Conservation (phyloP, 177 flowering plant species). For the Vitis hybrid region DNA sequence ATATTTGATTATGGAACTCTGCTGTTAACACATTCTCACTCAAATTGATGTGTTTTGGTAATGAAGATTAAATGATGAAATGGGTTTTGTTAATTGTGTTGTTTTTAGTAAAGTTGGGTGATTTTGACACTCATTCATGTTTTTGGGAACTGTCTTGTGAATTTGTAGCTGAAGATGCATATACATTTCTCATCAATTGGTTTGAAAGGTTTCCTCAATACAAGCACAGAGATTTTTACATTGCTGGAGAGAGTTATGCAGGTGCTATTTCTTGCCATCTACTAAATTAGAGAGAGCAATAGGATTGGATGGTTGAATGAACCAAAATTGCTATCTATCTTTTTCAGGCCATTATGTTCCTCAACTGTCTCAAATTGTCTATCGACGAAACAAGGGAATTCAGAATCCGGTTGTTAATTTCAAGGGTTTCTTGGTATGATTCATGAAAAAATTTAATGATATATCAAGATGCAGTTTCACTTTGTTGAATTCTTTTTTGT, state of each 20-base stretch:
- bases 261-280: constrained; percentile 32
- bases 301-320: neutral
- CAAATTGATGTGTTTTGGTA: neutral
- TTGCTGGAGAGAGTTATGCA: constrained; percentile 98
- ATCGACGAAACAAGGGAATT: constrained; percentile 64
- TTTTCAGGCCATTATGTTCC: constrained; percentile 95
- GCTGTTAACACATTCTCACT: neutral
- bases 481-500: neutral
- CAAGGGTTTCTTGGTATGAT: constrained; percentile 84
- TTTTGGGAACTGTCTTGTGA: constrained; percentile 26
- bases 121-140: constrained; percentile 12
- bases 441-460: constrained; percentile 1
- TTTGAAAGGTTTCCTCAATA: constrained; percentile 94
- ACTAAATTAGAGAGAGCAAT: neutral
- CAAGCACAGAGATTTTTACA: constrained; percentile 86
- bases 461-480: neutral
- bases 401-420: constrained; percentile 70
- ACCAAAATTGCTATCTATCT: neutral
- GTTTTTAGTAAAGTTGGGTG: neutral
- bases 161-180: constrained; percentile 86
- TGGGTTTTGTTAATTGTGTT: neutral
- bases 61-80: neutral
- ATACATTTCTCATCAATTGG: constrained; percentile 83
- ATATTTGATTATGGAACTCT: neutral
- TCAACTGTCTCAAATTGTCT: constrained; percentile 75